A percentile compares a stretch with the other conserved stretches of the same genome.
phyloP scores from a whole-genome alignment of 2,329 filamentous ascomycete species.

The Paraphoma chrysanthemicola region DNA sequence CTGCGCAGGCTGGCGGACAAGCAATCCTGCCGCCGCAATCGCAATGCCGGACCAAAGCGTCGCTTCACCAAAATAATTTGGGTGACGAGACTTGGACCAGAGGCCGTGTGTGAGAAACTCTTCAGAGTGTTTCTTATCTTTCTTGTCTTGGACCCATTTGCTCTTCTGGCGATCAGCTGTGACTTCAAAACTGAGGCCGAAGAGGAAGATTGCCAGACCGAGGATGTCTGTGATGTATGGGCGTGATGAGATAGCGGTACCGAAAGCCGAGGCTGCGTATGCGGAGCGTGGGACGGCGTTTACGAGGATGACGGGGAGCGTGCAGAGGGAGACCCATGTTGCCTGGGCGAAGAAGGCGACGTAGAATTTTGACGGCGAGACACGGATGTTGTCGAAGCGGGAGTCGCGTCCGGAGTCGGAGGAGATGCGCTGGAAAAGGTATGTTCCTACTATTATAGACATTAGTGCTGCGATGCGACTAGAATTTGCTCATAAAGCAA shows the following conservation, averaged over 20 bases:
- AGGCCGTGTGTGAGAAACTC: conserved; percentile 69
- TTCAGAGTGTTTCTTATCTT: conserved; percentile 70
- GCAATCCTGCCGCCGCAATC: conserved; percentile 62
- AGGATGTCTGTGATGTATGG: conserved; percentile 60
- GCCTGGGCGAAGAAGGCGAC: conserved; percentile 68
- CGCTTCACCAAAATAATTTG: conserved; percentile 76
- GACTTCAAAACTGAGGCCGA: conserved; percentile 67
- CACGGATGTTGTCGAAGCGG: conserved; percentile 63
- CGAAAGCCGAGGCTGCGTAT: conserved; percentile 55
- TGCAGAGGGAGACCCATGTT: conserved; percentile 71
- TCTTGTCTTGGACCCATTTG: conserved; percentile 66
- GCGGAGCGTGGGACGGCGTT: conserved; percentile 66
- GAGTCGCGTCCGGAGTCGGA: conserved; percentile 64
- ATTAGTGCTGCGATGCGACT: not conserved
- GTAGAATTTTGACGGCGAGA: conserved; percentile 60
- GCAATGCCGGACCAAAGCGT: conserved; percentile 74
- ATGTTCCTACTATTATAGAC: conserved; percentile 62
- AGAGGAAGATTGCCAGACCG: conserved; percentile 64
- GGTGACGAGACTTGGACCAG: conserved; percentile 68
- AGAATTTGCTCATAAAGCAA: not conserved
- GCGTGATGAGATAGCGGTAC: conserved; percentile 49
- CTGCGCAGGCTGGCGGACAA: conserved; percentile 63
- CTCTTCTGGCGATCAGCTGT: conserved; percentile 70
- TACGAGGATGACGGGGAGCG: conserved; percentile 69
- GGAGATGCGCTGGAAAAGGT: conserved; percentile 68